Percentiles rank a stretch among this genome's conserved stretches.
phyloP scores from a whole-genome alignment of 331 rosid genomes.

The Malus hybrid region DNA sequence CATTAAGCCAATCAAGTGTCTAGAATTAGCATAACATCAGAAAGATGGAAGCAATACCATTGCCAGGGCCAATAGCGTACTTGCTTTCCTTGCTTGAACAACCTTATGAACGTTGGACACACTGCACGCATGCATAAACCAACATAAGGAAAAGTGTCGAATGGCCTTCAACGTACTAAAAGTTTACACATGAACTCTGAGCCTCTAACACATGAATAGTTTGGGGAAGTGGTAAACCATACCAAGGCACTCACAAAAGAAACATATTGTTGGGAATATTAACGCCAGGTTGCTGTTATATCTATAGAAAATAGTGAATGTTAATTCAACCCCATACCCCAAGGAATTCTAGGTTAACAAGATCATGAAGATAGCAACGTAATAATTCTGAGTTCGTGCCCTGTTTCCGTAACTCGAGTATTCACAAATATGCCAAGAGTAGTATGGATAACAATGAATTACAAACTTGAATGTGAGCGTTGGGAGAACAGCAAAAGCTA shows the following conservation, averaged over 20 bases:
- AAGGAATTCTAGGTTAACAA: no score
- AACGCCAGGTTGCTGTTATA: no score
- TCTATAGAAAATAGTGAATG: no score
- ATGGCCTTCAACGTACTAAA: not conserved
- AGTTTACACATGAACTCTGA: not conserved
- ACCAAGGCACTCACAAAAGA: not conserved
- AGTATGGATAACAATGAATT: conserved; percentile 2
- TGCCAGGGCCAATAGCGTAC: conserved; percentile 73
- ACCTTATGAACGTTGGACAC: conserved; percentile 66
- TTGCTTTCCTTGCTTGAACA: conserved; percentile 73
- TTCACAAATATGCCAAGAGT: not conserved
- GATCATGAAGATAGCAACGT: no score
- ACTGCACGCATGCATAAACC: conserved; percentile 44
- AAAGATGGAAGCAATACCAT: conserved; percentile 50
- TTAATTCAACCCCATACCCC: no score
- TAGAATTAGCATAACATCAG: conserved; percentile 2
- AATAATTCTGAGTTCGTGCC: no score
- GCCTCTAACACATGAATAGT: not conserved
- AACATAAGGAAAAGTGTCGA: conserved; percentile 6
- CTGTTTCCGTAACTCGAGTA: no score
- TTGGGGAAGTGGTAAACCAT: not conserved
- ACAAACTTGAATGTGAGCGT: conserved; percentile 75
- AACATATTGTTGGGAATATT: no score
- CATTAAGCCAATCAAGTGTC: conserved; percentile 12
- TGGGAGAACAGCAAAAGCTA: conserved; percentile 68